Evolutionary conservation across 2,329 filamentous ascomycete genomes (phyloP).

Genomic region (Fusarium goolgardi): DNA sequence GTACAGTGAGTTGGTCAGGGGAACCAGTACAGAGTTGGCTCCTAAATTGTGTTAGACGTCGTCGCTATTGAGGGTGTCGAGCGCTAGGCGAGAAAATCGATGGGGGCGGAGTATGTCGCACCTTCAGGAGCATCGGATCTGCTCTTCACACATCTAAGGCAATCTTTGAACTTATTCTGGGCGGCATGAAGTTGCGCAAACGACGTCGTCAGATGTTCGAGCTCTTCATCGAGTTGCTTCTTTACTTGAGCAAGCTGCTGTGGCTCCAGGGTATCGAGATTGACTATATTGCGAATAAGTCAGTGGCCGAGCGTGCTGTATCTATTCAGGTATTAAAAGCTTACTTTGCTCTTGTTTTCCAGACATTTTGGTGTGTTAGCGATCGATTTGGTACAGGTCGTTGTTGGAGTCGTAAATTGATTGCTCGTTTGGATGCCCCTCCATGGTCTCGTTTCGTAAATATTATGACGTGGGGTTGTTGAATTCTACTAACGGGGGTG

Average conservation of each 20-base stretch:
- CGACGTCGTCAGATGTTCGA: conserved; percentile 91
- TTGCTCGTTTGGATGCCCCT: conserved; percentile 40
- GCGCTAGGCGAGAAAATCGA: neutral
- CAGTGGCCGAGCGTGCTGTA: neutral
- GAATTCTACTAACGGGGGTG: conserved; percentile 50
- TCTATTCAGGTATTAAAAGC: neutral
- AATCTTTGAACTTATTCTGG: conserved; percentile 92
- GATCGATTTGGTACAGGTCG: conserved; percentile 16
- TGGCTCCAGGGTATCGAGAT: conserved; percentile 79
- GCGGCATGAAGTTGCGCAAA: conserved; percentile 91
- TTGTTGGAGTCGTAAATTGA: conserved; percentile 14
- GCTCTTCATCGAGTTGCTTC: conserved; percentile 94
- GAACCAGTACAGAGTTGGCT: conserved; percentile 79
- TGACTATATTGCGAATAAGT: conserved; percentile 55
- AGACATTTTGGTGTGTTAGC: conserved; percentile 45
- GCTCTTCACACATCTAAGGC: conserved; percentile 77
- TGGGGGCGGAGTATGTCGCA: conserved; percentile 27
- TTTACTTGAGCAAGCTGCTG: conserved; percentile 92
- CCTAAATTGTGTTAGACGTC: conserved; percentile 39
- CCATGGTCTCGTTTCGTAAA: conserved; percentile 46
- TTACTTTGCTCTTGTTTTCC: conserved; percentile 52
- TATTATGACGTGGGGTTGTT: conserved; percentile 50
- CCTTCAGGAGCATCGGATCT: conserved; percentile 50
- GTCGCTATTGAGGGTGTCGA: neutral
- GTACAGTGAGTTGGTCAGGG: conserved; percentile 93